Base-by-base conservation (phyloP, 495 filamentous ascomycete species). In the Trypethelium eluteriae region DNA sequence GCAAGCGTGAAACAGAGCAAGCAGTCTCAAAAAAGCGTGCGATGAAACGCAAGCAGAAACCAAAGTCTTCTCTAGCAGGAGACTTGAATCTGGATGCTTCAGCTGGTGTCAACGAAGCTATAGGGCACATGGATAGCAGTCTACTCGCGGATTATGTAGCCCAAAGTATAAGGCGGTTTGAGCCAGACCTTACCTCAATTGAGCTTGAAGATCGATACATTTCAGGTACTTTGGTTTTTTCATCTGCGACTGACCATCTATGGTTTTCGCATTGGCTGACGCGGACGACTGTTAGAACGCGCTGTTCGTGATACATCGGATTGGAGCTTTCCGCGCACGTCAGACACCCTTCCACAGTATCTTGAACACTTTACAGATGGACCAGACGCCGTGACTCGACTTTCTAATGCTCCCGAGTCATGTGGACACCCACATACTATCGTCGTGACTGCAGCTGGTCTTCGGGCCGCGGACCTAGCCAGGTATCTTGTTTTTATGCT, bases 341-440 rank as follows among this genome's bases (percentile, higher is more conserved):
- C 89, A 36, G 83, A 88, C 1, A 86, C 91, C 62, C 80, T 97
- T 10, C 86, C 93, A 7, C 81, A 82, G 0, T 98, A 92, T 68
- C 75, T 98, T 39, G 89, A 94, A 72, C 70, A 79, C 7, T 73
- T 71, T 62, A 59, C 57, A 18, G 47, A 32, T n/a, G 66, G 47
- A 11, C 10, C 38, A 1, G 53, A 36, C 34, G 53, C 53, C 14
- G 36, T 32, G 36, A 63, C 68, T 12, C 79, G 82, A 66, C 78
- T 93, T 7, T 80, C 82, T 2, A 79, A 82, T 50, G 81, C 90
- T 0, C 82, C 90, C 0, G 83, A 87, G 75, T 77, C 83, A 69
- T 85, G 84, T 32, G 94, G 93, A 9, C 82, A 86, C 10, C 94
- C 94, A 16, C 93, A 96, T 74, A 97, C 93, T 2, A 75, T 98